phyloP scores from a whole-genome alignment of 1,284 basidiomycete genomes.

The Cutaneotrichosporon sp. region DNA sequence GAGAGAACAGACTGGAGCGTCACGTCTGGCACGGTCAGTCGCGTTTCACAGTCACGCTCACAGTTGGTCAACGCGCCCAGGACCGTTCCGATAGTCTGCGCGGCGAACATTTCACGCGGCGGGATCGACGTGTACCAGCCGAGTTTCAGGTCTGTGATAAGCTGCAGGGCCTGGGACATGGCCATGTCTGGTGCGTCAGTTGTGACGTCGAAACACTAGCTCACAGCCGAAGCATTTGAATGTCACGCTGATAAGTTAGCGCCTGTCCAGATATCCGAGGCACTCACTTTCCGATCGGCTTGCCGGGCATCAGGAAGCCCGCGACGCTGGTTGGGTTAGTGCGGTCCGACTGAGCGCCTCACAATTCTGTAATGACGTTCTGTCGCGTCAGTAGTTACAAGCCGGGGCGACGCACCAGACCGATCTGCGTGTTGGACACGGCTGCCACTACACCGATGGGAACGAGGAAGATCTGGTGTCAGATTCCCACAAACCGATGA shows the following conservation, averaged over 20 bases:
- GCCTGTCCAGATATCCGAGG: background rate
- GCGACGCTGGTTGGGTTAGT: constrained; percentile 42
- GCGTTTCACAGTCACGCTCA: constrained; percentile 16
- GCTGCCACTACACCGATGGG: constrained; percentile 58
- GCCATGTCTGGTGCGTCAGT: constrained; percentile 51
- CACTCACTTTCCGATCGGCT: constrained; percentile 57
- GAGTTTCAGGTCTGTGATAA: constrained; percentile 57
- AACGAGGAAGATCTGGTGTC: constrained; percentile 45
- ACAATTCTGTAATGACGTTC: constrained; percentile 58
- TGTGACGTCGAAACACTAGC: constrained; percentile 19
- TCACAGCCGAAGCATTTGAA: constrained; percentile 54
- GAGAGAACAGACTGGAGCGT: constrained; percentile 53
- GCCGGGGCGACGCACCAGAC: constrained; percentile 37
- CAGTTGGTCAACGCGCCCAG: constrained; percentile 56
- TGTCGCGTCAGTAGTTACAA: constrained; percentile 13
- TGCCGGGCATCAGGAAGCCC: constrained; percentile 57
- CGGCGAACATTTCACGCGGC: constrained; percentile 56
- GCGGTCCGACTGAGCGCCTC: constrained; percentile 9
- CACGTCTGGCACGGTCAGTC: constrained; percentile 39
- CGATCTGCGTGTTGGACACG: constrained; percentile 57
- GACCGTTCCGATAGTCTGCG: constrained; percentile 56
- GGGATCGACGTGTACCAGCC: constrained; percentile 54
- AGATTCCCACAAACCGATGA: background rate
- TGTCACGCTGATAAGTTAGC: constrained; percentile 41
- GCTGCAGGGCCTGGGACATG: constrained; percentile 53